phyloP scores from a whole-genome alignment of 2,329 filamentous ascomycete genomes.

The Xylariaceae sp. region DNA sequence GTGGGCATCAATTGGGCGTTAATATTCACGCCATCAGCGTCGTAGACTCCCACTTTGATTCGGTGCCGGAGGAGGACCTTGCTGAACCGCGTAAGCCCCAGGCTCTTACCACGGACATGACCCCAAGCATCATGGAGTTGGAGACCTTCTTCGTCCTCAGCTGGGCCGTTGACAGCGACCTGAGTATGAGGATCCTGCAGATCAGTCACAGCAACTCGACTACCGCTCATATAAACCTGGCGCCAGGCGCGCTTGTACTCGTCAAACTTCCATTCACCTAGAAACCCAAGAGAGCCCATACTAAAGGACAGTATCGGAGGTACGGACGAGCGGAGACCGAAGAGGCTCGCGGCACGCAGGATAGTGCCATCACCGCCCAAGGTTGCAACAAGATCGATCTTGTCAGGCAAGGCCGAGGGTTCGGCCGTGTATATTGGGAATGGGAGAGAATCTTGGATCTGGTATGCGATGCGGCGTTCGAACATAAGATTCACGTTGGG shows the following conservation, averaged over 20 bases:
- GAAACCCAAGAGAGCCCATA: constrained; percentile 94
- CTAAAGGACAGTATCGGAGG: constrained; percentile 94
- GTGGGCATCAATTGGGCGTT: constrained; percentile 59
- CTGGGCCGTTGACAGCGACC: constrained; percentile 40
- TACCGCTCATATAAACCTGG: constrained; percentile 85
- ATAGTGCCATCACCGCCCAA: constrained; percentile 95
- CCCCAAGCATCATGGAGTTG: constrained; percentile 64
- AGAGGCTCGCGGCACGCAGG: constrained; percentile 83
- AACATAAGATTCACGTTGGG: constrained; percentile 82
- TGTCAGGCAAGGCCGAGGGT: constrained; percentile 68
- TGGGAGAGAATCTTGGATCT: constrained; percentile 72
- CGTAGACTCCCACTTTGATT: constrained; percentile 84
- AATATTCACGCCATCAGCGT: constrained; percentile 68
- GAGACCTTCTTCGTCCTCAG: constrained; percentile 37
- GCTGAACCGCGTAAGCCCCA: constrained; percentile 76
- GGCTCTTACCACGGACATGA: constrained; percentile 77
- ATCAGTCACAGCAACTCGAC: constrained; percentile 57
- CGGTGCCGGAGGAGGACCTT: constrained; percentile 87
- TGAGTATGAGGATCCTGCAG: constrained; percentile 50
- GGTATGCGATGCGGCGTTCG: constrained; percentile 75
- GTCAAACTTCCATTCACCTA: constrained; percentile 94
- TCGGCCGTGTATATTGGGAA: constrained; percentile 74
- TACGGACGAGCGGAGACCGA: constrained; percentile 80
- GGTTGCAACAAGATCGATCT: constrained; percentile 87
- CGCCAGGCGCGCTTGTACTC: constrained; percentile 93